Percentiles rank a stretch among this genome's conserved stretches.
Conservation (phyloP, 352 stramenopile species). For the Phytophthora syringae region DNA sequence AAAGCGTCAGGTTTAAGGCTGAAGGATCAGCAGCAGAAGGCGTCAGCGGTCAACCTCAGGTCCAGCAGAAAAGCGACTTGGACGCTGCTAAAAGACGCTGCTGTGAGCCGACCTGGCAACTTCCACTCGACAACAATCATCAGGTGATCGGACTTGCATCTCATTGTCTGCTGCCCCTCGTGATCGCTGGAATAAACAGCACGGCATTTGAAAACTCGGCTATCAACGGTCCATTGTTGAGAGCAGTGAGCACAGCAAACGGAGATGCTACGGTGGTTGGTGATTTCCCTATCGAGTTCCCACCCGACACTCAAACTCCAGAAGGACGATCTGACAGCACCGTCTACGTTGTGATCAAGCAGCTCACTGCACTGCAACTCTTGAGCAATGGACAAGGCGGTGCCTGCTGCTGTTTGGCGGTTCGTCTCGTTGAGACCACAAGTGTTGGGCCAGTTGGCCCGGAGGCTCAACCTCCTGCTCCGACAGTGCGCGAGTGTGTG, state of each 20-base stretch:
- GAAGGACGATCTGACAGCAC: background rate
- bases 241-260: constrained; percentile 4
- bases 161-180: constrained; percentile 21
- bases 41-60: constrained; percentile 25
- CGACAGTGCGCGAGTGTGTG: constrained; percentile 21
- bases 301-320: constrained; percentile 4
- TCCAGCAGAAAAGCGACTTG: constrained; percentile 46
- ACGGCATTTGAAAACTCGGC: background rate
- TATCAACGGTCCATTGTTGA: background rate
- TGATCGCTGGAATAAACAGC: constrained; percentile 15
- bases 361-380: constrained; percentile 29
- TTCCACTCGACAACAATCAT: constrained; percentile 15
- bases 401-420: constrained; percentile 17
- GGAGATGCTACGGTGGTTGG: background rate
- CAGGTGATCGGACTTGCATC: constrained; percentile 17
- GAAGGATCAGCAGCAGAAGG: constrained; percentile 25
- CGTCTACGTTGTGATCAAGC: constrained; percentile 17
- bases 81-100: constrained; percentile 48
- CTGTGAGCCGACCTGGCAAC: constrained; percentile 36
- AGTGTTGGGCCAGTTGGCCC: background rate
- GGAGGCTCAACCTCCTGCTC: constrained; percentile 1
- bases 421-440: constrained; percentile 26
- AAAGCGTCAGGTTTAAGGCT: constrained; percentile 50
- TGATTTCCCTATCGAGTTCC: constrained; percentile 17
- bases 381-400: background rate